These are phyloP conservation scores for Hyaloscypha variabilis DNA, from an alignment of 495 filamentous ascomycete genomes.

Conservation along the genomic window DNA sequence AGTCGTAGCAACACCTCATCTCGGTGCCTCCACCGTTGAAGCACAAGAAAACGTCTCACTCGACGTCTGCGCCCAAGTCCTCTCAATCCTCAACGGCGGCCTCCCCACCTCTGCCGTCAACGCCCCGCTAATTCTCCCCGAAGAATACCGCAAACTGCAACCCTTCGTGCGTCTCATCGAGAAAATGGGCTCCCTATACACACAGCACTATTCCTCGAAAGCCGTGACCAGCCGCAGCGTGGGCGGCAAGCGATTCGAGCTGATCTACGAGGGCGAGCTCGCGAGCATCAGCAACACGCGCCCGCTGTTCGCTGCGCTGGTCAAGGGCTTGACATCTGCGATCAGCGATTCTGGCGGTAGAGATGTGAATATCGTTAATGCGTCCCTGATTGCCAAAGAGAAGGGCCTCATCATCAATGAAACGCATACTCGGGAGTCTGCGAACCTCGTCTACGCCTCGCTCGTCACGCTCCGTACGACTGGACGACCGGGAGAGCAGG, in stretches of 20 bases:
- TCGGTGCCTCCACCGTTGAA: constrained; percentile 74
- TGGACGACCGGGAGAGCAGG: constrained; percentile 21
- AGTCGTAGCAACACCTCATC: constrained; percentile 71
- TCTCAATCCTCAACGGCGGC: constrained; percentile 63
- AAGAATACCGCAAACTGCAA: constrained; percentile 69
- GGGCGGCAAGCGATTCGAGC: constrained; percentile 63
- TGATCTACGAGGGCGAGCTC: constrained; percentile 69
- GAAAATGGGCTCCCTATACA: constrained; percentile 70
- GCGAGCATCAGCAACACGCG: constrained; percentile 64
- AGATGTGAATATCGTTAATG: constrained; percentile 77
- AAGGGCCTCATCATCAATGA: constrained; percentile 72
- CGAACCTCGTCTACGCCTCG: constrained; percentile 55
- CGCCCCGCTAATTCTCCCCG: constrained; percentile 70
- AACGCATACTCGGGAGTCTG: constrained; percentile 54
- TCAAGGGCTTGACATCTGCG: constrained; percentile 65
- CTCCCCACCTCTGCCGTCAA: constrained; percentile 73
- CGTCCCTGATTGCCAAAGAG: constrained; percentile 66
- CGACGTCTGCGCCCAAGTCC: constrained; percentile 75
- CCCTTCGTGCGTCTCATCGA: constrained; percentile 71
- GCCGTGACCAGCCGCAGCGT: constrained; percentile 26
- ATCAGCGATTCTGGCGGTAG: constrained; percentile 59
- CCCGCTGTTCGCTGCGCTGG: constrained; percentile 68
- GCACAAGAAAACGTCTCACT: constrained; percentile 76
- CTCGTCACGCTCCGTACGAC: constrained; percentile 57
- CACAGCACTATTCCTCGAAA: constrained; percentile 62